phyloP scores from a whole-genome alignment of 352 stramenopile species.

The Phytophthora meadii region DNA sequence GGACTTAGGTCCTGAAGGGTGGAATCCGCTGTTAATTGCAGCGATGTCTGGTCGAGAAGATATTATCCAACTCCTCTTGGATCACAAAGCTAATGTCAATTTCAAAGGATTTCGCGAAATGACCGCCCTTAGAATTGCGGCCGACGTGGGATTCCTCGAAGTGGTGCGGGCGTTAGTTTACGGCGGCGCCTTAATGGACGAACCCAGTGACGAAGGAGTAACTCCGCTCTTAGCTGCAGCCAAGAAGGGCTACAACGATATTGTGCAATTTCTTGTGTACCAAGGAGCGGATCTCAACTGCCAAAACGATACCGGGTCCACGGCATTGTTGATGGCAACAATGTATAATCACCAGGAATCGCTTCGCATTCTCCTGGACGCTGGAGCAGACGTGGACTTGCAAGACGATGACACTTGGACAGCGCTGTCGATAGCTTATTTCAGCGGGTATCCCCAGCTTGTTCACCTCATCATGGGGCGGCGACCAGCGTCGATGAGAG shows the following conservation, averaged over 20 bases:
- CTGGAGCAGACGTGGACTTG: constrained; percentile 16
- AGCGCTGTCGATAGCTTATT: constrained; percentile 20
- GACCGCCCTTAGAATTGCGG: constrained; percentile 17
- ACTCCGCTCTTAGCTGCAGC: constrained; percentile 16
- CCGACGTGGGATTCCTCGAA: constrained; percentile 7
- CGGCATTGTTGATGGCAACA: constrained; percentile 11
- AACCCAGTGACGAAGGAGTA: constrained; percentile 8
- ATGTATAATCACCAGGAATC: constrained; percentile 16
- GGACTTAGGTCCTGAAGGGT: constrained; percentile 13
- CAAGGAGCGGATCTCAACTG: constrained; percentile 10
- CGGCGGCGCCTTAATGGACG: constrained; percentile 6
- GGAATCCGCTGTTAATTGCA: constrained; percentile 13
- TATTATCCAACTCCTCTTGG: constrained; percentile 8
- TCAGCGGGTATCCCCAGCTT: constrained; percentile 22
- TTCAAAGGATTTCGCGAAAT: constrained; percentile 3
- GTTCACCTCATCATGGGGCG: constrained; percentile 22
- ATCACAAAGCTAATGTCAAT: constrained; percentile 9
- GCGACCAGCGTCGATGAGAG: not conserved
- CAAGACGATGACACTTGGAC: constrained; percentile 4
- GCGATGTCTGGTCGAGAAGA: constrained; percentile 2
- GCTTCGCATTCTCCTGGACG: constrained; percentile 23
- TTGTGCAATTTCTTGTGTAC: constrained; percentile 17
- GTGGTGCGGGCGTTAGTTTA: constrained; percentile 8
- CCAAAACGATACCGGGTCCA: constrained; percentile 2
- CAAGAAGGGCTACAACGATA: constrained; percentile 8